A percentile compares a stretch with the other conserved stretches of the same genome.
Conservation (phyloP, 2,329 filamentous ascomycete species). For the Pseudocercospora crystallina region DNA sequence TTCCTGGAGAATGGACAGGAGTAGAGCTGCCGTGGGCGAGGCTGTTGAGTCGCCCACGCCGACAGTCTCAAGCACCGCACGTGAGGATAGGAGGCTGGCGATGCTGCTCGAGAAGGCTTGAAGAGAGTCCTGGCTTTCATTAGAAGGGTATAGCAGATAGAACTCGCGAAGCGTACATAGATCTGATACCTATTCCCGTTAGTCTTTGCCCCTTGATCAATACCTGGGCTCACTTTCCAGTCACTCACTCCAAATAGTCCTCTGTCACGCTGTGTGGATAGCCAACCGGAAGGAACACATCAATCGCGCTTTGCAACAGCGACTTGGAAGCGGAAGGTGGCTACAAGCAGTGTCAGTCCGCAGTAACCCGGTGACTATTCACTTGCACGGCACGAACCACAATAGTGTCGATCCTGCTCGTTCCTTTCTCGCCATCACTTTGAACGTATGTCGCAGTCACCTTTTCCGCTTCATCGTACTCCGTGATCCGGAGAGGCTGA, state of each 20-base stretch:
- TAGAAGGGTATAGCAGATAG: background rate
- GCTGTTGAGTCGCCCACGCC: constrained; percentile 79
- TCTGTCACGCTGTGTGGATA: constrained; percentile 82
- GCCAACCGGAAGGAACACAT: constrained; percentile 82
- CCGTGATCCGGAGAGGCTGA: constrained; percentile 29
- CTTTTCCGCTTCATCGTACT: constrained; percentile 53
- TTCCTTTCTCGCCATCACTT: constrained; percentile 30
- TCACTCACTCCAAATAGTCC: constrained; percentile 75
- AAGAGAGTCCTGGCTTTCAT: constrained; percentile 62
- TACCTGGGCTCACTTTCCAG: background rate
- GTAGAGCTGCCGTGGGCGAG: constrained; percentile 75
- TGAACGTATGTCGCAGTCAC: constrained; percentile 52
- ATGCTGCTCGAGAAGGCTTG: constrained; percentile 85
- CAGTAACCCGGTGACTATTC: no score
- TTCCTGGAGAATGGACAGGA: constrained; percentile 81
- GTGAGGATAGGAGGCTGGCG: constrained; percentile 73
- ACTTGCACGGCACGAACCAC: constrained; percentile 28
- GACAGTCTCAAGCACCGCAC: constrained; percentile 75
- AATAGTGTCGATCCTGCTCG: constrained; percentile 48
- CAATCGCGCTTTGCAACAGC: constrained; percentile 51
- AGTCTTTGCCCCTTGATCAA: no score
- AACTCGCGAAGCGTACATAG: constrained; percentile 51
- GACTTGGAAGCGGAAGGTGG: constrained; percentile 22
- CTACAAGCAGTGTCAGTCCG: constrained; percentile 9
- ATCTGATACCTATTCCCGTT: constrained; percentile 59